Percentiles rank a stretch among this genome's conserved stretches.
Evolutionary conservation across 129 eudicot genomes (phyloP).

Genomic region (Ambrosia artemisiifolia): DNA sequence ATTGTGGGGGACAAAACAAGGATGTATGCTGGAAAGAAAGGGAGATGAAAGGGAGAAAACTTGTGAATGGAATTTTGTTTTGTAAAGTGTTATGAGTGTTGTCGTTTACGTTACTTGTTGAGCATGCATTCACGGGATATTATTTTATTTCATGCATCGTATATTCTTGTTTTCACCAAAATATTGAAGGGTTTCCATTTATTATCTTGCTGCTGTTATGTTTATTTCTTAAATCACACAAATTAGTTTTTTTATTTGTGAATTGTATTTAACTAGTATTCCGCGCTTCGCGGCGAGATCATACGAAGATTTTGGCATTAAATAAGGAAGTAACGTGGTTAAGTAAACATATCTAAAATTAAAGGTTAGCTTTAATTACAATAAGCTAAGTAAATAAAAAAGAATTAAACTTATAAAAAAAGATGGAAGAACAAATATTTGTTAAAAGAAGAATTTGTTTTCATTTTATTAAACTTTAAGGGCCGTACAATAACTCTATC

Average conservation of each 20-base stretch:
- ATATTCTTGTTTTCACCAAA: not conserved
- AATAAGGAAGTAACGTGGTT: too few species aligned
- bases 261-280: too few species aligned
- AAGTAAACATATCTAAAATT: too few species aligned
- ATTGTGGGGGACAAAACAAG: slow-evolving; percentile 6
- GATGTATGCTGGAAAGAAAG: slow-evolving; percentile 14
- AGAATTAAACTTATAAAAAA: too few species aligned
- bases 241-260: not conserved
- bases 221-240: not conserved
- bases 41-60: slow-evolving; percentile 15
- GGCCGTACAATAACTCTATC: too few species aligned
- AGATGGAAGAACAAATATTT: too few species aligned
- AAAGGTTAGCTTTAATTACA: too few species aligned
- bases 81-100: slow-evolving; percentile 26
- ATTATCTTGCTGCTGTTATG: not conserved
- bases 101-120: slow-evolving; percentile 33
- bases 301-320: too few species aligned
- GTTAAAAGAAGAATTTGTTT: too few species aligned
- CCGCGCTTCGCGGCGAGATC: too few species aligned
- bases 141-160: not conserved
- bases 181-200: not conserved
- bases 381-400: too few species aligned
- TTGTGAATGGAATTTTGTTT: slow-evolving; percentile 44
- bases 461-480: too few species aligned
- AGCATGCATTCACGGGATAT: slow-evolving; percentile 43